Conservation (phyloP, 1,284 basidiomycete species). For the Singerocomus inundabilis region DNA sequence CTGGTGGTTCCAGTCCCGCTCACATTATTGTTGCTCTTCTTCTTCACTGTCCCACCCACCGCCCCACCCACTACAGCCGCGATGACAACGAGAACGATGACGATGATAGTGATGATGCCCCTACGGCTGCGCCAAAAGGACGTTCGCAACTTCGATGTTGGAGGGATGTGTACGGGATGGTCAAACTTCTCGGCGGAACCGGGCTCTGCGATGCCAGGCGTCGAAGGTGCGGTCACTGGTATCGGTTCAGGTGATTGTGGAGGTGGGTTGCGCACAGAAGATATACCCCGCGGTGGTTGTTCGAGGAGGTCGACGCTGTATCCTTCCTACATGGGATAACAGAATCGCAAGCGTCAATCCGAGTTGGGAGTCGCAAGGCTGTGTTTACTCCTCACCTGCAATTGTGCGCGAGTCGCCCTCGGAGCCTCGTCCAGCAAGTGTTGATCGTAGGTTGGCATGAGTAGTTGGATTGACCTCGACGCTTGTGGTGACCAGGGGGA, state of each 20-base stretch:
- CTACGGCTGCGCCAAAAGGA: slow-evolving; percentile 35
- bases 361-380: background rate
- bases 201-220: slow-evolving; percentile 3
- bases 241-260: slow-evolving; percentile 6
- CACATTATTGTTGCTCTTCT: slow-evolving; percentile 20
- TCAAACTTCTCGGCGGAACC: slow-evolving; percentile 24
- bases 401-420: slow-evolving; percentile 43
- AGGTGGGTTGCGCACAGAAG: slow-evolving; percentile 16
- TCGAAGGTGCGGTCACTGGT: background rate
- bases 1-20: background rate
- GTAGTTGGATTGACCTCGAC: background rate
- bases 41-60: slow-evolving; percentile 50
- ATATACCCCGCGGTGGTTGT: slow-evolving; percentile 18
- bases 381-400: slow-evolving; percentile 39
- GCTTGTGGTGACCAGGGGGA: background rate
- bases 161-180: background rate
- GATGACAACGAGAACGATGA: slow-evolving; percentile 43
- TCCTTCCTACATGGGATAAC: slow-evolving; percentile 40
- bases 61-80: slow-evolving; percentile 60
- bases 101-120: slow-evolving; percentile 38
- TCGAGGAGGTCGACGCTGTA: slow-evolving; percentile 52
- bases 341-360: background rate
- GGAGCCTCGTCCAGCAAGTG: slow-evolving; percentile 44
- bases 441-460: slow-evolving; percentile 44
- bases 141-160: slow-evolving; percentile 3